These are phyloP conservation scores for Yamadazyma paraphyllophila DNA, from an alignment of 805 yeast genomes.

Conservation along the genomic window DNA sequence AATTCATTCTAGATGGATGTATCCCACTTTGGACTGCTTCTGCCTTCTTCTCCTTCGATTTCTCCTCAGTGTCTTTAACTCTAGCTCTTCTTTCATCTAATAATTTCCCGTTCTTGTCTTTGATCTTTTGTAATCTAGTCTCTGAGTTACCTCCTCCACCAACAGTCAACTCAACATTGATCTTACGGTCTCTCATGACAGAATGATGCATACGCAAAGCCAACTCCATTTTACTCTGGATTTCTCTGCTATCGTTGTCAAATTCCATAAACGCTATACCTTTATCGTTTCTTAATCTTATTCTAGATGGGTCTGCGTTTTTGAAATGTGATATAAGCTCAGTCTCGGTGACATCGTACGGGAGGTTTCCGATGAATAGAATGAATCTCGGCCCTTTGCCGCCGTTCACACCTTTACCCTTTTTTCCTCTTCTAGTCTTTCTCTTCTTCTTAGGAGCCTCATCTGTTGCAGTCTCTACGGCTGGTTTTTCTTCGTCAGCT, in stretches of 20 bases:
- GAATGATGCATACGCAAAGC: slow-evolving; percentile 87
- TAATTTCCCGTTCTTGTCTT: slow-evolving; percentile 74
- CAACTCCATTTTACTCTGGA: slow-evolving; percentile 75
- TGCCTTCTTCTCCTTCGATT: slow-evolving; percentile 7
- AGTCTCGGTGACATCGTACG: slow-evolving; percentile 62
- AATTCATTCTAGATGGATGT: slow-evolving; percentile 68
- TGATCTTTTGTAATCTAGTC: slow-evolving; percentile 62
- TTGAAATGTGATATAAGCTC: slow-evolving; percentile 72
- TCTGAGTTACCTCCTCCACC: slow-evolving; percentile 96
- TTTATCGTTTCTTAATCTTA: slow-evolving; percentile 78
- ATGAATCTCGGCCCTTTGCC: slow-evolving; percentile 65
- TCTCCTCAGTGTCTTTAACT: slow-evolving; percentile 30
- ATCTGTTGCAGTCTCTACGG: slow-evolving; percentile 14
- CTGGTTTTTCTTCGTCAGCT: slow-evolving; percentile 8
- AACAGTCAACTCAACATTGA: slow-evolving; percentile 93
- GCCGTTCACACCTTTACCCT: slow-evolving; percentile 54
- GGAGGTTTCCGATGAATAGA: slow-evolving; percentile 87
- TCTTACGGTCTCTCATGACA: slow-evolving; percentile 63
- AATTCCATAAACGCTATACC: slow-evolving; percentile 94
- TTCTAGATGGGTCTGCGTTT: slow-evolving; percentile 65
- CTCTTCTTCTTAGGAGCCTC: slow-evolving; percentile 56
- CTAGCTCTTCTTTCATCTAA: slow-evolving; percentile 65
- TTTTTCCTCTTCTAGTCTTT: slow-evolving; percentile 76
- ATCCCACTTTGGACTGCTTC: slow-evolving; percentile 22
- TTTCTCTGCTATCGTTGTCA: slow-evolving; percentile 53